Evolutionary conservation across 2,329 filamentous ascomycete genomes (phyloP), one percentile per base, ranked within the genome.

Genomic region (Talaromyces sp.): DNA sequence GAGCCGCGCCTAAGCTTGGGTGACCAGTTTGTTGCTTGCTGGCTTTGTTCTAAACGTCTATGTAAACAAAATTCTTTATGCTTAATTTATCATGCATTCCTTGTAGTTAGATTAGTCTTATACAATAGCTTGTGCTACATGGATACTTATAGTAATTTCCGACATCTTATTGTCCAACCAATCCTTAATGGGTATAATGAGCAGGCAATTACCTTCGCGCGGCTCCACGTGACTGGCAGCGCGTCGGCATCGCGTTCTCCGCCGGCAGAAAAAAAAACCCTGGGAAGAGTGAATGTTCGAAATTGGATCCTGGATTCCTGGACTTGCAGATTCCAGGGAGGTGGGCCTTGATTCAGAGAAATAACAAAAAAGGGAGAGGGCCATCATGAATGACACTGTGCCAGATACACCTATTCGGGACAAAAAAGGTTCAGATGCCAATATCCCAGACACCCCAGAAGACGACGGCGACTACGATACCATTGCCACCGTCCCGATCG

Each of bases 401-500:
- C 70, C 68, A 29, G 72, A 75, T 54, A 77, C 75, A 24, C 75
- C 76, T 7, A 54, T 69, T 53, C 57, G 63, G 64, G 58, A 73
- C 67, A 69, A 62, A 60, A 65, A 67, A 58, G 56, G 62, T 54
- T 65, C 70, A 27, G 24, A 27, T 27, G 59, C 63, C 47, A 62
- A 62, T 51, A 65, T 65, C 47, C 62, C 64, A 42, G 59, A 62
- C 11, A 35, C 33, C 7, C 33, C 33, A 17, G 65, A 80, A 49
- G 74, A 72, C 37, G 63, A 58, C 24, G 24, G 24, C 20, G 70
- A 71, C 51, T 65, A 77, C 62, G 76, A 82, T 54, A 82, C 79
- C 10, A 65, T 80, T 47, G 77, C 75, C 55, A 82, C 79, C 10
- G 54, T 80, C 56, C 76, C 81, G 63, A 53, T 60, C 51, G 61